Evolutionary conservation across 2,329 filamentous ascomycete genomes (phyloP), one percentile per base, ranked within the genome.

Genomic region (Colletotrichum horii): DNA sequence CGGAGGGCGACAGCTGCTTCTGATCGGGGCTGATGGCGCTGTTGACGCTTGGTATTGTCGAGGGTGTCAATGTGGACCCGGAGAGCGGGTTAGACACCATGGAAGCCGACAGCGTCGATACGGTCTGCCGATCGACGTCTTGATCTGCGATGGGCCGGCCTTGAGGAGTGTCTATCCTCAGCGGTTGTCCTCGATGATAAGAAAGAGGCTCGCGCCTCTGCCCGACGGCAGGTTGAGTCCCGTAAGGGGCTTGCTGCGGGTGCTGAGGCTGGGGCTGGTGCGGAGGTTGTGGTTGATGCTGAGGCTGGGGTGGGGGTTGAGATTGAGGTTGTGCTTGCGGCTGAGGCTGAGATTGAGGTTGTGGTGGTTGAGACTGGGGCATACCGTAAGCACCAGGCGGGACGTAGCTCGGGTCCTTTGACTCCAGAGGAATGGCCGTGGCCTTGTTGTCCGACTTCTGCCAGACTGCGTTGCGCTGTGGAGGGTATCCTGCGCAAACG

Each of bases 401-500:
- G 4, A 91, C 85, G 79, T 93, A 93, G 74, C 85, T 90, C 0
- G 91, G 90, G 78, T 96, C 95, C 84, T 97, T 98, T 24, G 95
- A 96, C 84, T 97, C 95, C 66, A 98, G 89, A 75, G 94, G 94
- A 78, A 96, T 90, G 66, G 93, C 91, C 66, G 89, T 86, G 79
- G 93, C 91, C 79, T 94, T 92, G 81, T 86, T 92, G 76, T 94
- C 93, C 36, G 93, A 92, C 84, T 96, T 97, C 78, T 94, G 92
- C 93, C 94, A 97, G 67, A 84, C 83, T 28, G 91, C 89, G 56
- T 93, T 92, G 80, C 95, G 91, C 79, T 94, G 93, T 70, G 94
- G 94, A 81, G 94, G 94, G 85, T 99, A 99, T 67, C 97, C 97
- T 79, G 95, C 94, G 83, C 97, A 99, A 38, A 95, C 88, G 83